phyloP scores from a whole-genome alignment of 148 eudicot genomes.

The Rhododendron williamsianum region DNA sequence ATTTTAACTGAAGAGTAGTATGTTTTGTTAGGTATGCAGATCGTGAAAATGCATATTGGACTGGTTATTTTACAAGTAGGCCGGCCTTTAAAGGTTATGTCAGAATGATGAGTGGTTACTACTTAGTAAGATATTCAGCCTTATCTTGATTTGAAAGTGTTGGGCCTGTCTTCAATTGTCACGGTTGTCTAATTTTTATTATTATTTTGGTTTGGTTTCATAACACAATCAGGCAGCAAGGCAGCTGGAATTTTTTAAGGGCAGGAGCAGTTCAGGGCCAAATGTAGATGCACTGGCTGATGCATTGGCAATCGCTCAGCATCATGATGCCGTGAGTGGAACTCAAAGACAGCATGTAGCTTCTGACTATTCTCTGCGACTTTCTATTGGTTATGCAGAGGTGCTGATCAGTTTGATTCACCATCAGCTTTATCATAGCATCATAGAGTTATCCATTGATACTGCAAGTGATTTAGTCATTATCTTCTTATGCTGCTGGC shows the following conservation, averaged over 20 bases:
- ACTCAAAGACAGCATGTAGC: constrained; percentile 72
- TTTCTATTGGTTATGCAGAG: constrained; percentile 59
- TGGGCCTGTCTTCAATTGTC: neutral
- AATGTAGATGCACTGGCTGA: constrained; percentile 51
- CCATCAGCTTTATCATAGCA: neutral
- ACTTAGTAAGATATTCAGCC: constrained; percentile 37
- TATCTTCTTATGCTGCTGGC: neutral
- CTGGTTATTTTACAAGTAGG: constrained; percentile 85
- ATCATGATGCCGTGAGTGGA: constrained; percentile 83
- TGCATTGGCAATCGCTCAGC: constrained; percentile 76
- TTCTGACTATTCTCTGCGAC: constrained; percentile 62
- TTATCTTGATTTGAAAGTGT: neutral
- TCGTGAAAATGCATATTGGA: constrained; percentile 69
- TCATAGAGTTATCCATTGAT: neutral
- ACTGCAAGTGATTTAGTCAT: neutral
- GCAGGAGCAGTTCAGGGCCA: constrained; percentile 50
- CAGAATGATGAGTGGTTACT: constrained; percentile 60
- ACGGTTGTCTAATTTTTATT: neutral
- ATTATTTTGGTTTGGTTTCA: neutral
- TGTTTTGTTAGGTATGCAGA: constrained; percentile 59
- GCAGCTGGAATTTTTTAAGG: constrained; percentile 59
- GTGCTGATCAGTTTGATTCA: constrained; percentile 23
- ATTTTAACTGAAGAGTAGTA: neutral
- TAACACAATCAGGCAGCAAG: constrained; percentile 51
- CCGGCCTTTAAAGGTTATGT: constrained; percentile 70